Percentiles rank a stretch among this genome's conserved stretches.
Conservation (phyloP, 306 rosid genomes). For the Canavalia gladiata region DNA sequence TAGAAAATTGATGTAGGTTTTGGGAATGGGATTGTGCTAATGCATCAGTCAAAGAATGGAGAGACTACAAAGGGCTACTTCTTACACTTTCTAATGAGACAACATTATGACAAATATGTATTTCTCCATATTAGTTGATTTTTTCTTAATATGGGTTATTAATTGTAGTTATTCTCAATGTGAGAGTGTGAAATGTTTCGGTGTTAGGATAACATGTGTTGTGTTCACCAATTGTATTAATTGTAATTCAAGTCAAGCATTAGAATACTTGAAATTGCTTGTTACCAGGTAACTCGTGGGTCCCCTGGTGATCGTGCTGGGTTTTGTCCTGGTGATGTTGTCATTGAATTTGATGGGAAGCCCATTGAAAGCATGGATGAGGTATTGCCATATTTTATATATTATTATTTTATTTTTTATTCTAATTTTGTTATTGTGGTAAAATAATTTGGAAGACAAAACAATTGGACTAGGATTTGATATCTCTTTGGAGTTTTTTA, state of each 20-base stretch:
- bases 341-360: conserved; percentile 81
- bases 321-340: conserved; percentile 81
- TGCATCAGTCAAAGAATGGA: not conserved
- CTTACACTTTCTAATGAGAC: not conserved
- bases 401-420: too few species aligned
- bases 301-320: conserved; percentile 91
- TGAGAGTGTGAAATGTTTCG: not conserved
- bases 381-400: conserved; percentile 58
- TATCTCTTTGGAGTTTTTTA: too few species aligned
- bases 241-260: not conserved
- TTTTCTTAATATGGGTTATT: not conserved
- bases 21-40: conserved; percentile 1
- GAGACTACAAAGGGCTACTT: not conserved
- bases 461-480: too few species aligned
- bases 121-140: not conserved
- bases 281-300: conserved; percentile 80
- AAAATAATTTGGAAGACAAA: too few species aligned
- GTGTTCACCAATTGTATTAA: not conserved
- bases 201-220: conserved; percentile 9
- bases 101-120: conserved; percentile 5
- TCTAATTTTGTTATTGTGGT: too few species aligned
- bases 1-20: not conserved
- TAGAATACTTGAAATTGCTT: not conserved
- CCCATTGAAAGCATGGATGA: conserved; percentile 72
- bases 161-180: not conserved